Conservation (phyloP, 805 yeast genomes). For the Scheffersomyces coipomensis region DNA sequence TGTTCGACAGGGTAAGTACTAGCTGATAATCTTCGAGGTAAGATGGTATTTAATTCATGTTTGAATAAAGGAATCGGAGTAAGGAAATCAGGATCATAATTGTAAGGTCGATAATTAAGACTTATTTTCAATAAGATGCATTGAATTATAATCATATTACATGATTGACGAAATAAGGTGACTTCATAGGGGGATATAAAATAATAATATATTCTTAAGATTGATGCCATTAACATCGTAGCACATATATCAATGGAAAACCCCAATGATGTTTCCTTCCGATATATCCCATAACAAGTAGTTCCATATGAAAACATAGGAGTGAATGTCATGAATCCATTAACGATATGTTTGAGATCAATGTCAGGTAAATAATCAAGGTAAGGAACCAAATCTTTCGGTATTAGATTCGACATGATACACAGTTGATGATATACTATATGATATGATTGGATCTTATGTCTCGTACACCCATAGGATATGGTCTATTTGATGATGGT, state of each 20-base stretch:
- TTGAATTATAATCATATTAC: constrained; percentile 85
- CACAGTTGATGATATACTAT: too few species aligned
- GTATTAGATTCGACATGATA: constrained; percentile 2
- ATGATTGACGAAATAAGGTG: constrained; percentile 74
- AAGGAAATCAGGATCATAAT: constrained; percentile 32
- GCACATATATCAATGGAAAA: constrained; percentile 92
- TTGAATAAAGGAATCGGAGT: constrained; percentile 26
- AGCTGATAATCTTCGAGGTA: constrained; percentile 17
- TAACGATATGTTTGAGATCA: constrained; percentile 48
- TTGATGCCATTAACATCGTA: constrained; percentile 79
- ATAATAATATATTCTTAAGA: constrained; percentile 73
- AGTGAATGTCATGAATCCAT: constrained; percentile 70
- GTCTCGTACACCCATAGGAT: too few species aligned
- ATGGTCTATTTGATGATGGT: too few species aligned
- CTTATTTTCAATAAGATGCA: constrained; percentile 61
- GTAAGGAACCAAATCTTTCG: constrained; percentile 8
- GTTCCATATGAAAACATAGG: constrained; percentile 88
- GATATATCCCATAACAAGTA: constrained; percentile 67
- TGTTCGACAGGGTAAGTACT: constrained; percentile 12
- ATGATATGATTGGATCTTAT: too few species aligned
- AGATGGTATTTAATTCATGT: constrained; percentile 22
- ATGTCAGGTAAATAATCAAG: constrained; percentile 11
- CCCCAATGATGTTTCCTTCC: constrained; percentile 66
- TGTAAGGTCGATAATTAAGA: constrained; percentile 50
- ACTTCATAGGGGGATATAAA: constrained; percentile 77